Conservation (phyloP, 2,329 filamentous ascomycete species). For the Ophiostoma piceae region DNA sequence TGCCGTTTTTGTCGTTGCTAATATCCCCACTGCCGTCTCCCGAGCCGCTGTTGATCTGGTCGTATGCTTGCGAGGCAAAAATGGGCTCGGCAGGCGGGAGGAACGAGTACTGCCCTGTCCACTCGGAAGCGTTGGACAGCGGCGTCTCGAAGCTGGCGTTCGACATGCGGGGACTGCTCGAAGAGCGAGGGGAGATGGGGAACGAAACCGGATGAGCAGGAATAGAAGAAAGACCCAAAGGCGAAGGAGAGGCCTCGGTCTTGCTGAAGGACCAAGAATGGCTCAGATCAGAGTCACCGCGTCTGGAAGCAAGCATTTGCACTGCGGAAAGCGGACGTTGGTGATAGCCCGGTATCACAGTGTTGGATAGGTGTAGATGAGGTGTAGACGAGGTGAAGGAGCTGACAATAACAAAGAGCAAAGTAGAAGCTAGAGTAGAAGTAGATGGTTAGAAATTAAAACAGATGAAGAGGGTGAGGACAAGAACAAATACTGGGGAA, state of each 20-base stretch:
- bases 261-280: constrained; percentile 50
- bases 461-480: constrained; percentile 4
- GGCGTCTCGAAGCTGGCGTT: constrained; percentile 47
- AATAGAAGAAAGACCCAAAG: constrained; percentile 40
- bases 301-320: constrained; percentile 54
- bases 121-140: constrained; percentile 51
- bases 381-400: not conserved
- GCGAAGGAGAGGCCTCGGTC: constrained; percentile 39
- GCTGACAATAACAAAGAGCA: not conserved
- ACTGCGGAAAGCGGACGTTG: constrained; percentile 29
- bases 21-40: not conserved
- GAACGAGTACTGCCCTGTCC: constrained; percentile 52
- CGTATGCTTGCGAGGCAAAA: constrained; percentile 41
- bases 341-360: constrained; percentile 3
- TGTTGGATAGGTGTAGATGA: not conserved
- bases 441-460: constrained; percentile 3
- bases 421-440: not conserved
- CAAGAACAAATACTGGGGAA: constrained; percentile 7
- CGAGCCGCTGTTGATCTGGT: not conserved
- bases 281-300: constrained; percentile 49
- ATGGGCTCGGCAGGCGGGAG: constrained; percentile 42
- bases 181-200: constrained; percentile 17
- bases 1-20: not conserved
- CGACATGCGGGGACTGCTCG: constrained; percentile 49
- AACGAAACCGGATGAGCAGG: constrained; percentile 43